phyloP scores from a whole-genome alignment of 2,329 filamentous ascomycete species.

The Fusarium avenaceum region DNA sequence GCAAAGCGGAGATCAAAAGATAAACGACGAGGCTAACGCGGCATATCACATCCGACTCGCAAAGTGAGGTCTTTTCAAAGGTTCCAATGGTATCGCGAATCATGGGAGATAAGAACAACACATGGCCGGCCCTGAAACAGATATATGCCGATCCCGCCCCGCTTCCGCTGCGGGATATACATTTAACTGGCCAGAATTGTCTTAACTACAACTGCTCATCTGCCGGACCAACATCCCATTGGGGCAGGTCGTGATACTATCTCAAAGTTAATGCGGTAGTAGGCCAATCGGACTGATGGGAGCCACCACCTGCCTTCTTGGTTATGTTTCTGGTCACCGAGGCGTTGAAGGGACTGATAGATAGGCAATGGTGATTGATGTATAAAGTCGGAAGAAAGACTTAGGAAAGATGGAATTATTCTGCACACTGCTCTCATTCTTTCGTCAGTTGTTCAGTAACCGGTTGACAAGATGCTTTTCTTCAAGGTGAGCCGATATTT shows the following conservation, averaged over 20 bases:
- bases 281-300: slow-evolving; percentile 23
- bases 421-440: slow-evolving; percentile 1
- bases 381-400: neutral
- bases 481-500: slow-evolving; percentile 25
- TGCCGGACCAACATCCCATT: slow-evolving; percentile 32
- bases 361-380: neutral
- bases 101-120: slow-evolving; percentile 33
- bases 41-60: slow-evolving; percentile 4
- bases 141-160: slow-evolving; percentile 38
- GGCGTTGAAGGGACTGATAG: neutral
- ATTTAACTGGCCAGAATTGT: slow-evolving; percentile 21
- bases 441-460: neutral
- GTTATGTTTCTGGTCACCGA: slow-evolving; percentile 23
- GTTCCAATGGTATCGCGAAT: slow-evolving; percentile 31
- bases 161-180: slow-evolving; percentile 16
- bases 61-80: neutral
- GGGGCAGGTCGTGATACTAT: slow-evolving; percentile 42
- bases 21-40: slow-evolving; percentile 1
- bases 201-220: slow-evolving; percentile 3
- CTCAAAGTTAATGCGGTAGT: neutral
- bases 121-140: slow-evolving; percentile 38
- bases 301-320: slow-evolving; percentile 32
- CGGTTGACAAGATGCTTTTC: slow-evolving; percentile 41
- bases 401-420: neutral
- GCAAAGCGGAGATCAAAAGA: slow-evolving; percentile 12